Conservation (phyloP, 2,329 filamentous ascomycete species). For the Penicillium sp. region DNA sequence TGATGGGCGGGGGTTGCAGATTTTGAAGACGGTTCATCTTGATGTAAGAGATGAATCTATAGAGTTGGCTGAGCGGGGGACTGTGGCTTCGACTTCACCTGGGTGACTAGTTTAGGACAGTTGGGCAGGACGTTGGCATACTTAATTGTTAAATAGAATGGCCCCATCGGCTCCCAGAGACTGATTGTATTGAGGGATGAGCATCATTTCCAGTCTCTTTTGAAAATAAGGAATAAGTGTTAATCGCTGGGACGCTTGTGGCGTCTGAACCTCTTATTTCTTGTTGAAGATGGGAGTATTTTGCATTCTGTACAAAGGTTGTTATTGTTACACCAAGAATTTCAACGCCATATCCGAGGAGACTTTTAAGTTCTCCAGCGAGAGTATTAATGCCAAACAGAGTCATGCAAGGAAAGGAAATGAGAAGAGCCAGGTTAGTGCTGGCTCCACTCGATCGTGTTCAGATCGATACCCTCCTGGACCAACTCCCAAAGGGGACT, state of each 20-base stretch:
- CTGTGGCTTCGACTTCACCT: not conserved
- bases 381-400: slow-evolving; percentile 23
- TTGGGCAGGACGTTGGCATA: not conserved
- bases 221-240: no score
- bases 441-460: slow-evolving; percentile 98
- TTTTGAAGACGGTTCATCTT: slow-evolving; percentile 12
- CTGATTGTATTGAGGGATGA: no score
- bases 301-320: slow-evolving; percentile 27
- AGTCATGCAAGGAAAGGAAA: slow-evolving; percentile 8
- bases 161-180: no score
- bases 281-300: slow-evolving; percentile 17
- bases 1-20: slow-evolving; percentile 8
- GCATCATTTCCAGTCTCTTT: no score
- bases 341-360: slow-evolving; percentile 20
- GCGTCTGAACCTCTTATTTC: not conserved
- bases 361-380: slow-evolving; percentile 16
- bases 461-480: slow-evolving; percentile 91
- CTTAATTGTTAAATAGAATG: not conserved
- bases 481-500: slow-evolving; percentile 97
- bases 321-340: slow-evolving; percentile 24
- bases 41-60: slow-evolving; percentile 13
- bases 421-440: slow-evolving; percentile 60
- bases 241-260: not conserved
- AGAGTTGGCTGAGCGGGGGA: slow-evolving; percentile 6
- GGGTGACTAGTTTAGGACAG: not conserved